Percentiles rank a stretch among this genome's conserved stretches.
Evolutionary conservation across 2,329 filamentous ascomycete genomes (phyloP).

Genomic region (Ascochyta fabae): DNA sequence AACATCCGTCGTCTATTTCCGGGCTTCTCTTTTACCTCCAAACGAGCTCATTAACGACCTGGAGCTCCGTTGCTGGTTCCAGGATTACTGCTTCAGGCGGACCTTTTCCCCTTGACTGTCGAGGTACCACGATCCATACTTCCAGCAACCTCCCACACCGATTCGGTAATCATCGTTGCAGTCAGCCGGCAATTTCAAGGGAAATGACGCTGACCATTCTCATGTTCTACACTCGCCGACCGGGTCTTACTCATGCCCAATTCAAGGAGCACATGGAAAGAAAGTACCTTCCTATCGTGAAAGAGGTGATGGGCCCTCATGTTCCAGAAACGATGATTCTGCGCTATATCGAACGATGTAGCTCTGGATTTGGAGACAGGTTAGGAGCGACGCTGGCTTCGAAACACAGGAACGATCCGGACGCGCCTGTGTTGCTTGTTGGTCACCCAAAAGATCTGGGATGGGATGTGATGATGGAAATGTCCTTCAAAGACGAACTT

Average conservation of each 20-base stretch:
- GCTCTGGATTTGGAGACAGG: conserved; percentile 26
- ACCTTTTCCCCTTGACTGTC: background rate
- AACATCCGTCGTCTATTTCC: too few species aligned
- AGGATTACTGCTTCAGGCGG: background rate
- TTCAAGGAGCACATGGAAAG: conserved; percentile 27
- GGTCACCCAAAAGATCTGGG: conserved; percentile 24
- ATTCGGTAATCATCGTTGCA: background rate
- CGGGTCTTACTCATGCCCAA: conserved; percentile 23
- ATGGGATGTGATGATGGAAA: conserved; percentile 30
- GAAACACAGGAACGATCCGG: conserved; percentile 15
- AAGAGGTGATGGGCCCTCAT: conserved; percentile 24
- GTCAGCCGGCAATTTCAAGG: too few species aligned
- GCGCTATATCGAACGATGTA: conserved; percentile 24
- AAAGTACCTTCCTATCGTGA: conserved; percentile 23
- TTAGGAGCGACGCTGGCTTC: conserved; percentile 23
- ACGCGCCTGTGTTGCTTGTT: conserved; percentile 29
- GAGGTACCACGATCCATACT: background rate
- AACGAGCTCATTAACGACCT: too few species aligned
- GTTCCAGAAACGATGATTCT: conserved; percentile 14
- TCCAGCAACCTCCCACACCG: too few species aligned
- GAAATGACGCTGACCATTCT: conserved; percentile 4
- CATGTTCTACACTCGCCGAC: conserved; percentile 27
- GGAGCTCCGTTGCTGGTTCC: background rate
- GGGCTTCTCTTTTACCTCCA: too few species aligned
- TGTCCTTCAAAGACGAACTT: conserved; percentile 32